Base-by-base conservation (phyloP, 495 filamentous ascomycete species). In the Aspergillus asperescens region DNA sequence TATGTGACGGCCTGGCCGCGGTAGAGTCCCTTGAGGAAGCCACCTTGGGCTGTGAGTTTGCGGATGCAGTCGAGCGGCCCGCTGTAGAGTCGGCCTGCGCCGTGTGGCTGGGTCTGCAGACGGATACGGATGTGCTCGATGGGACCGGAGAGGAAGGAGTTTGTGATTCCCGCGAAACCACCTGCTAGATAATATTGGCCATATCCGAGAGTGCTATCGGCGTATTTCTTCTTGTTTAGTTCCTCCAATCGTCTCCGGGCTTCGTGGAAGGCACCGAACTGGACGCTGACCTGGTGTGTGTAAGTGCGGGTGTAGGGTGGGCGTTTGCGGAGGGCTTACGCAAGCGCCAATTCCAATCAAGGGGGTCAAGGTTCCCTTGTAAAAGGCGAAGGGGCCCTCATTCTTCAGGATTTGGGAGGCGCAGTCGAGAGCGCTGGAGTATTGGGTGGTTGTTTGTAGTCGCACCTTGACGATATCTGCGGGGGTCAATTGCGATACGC, bases 121-220 rank as follows among this genome's bases (percentile, higher is more conserved):
- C 93, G 82, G 71, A 98, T 98, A 68, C 93, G 86, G 58, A 98
- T 85, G 71, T 98, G 94, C 72, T 98, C 93, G 68, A 98, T 96
- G 7, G 93, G 93, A 0, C 83, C 83, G 0, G 91, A 95, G 61
- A 97, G 81, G 9, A 90, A 76, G 10, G 81, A 85, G 75, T 98
- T 98, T 61, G 92, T 85, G 47, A 98, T 69, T 58, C 93, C 93
- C 19, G 93, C 93, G 65, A 94, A 91, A 43, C 92, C 89, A 54
- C 93, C 93, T 13, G 92, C 82, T 32, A 84, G 74, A 74, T 88
- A 97, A 79, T 95, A 97, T 70, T 97, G 89, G 6, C 69, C 66
- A 67, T 95, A 95, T 5, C 77, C 80, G 25, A 93, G 81, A 42
- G 74, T 65, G 24, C 73, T 69, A 55, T 66, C 59, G 48, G 72